Evolutionary conservation across 2,329 filamentous ascomycete species (phyloP), one percentile per base, ranked within the genome.

Genomic region (Fusarium concolor): DNA sequence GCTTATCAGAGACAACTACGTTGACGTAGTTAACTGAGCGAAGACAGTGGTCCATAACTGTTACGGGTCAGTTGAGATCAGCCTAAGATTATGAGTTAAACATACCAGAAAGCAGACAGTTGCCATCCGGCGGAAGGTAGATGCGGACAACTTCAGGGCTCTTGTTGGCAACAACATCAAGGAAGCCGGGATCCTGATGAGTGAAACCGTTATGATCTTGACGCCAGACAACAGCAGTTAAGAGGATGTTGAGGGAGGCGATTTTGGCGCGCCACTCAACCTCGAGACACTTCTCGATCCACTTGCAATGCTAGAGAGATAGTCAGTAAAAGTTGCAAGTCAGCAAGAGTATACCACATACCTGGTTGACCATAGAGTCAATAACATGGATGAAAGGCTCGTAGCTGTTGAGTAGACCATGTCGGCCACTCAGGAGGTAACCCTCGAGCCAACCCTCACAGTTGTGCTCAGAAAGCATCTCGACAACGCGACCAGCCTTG

Each of bases 181-280:
- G 85, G 84, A 94, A 94, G 38, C 91, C 91, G 0, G 91, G 92
- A 68, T 93, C 91, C 76, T 94, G 91, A 76, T 94, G 91, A 0
- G 90, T 93, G 80, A 94, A 94, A 35, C 92, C 92, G 73, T 94
- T 94, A 82, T 94, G 92, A 69, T 94, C 92, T 81, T 94, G 92
- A 72, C 92, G 83, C 92, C 91, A 94, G 59, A 94, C 91, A 10
- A 92, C 92, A 3, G 90, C 88, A 2, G 92, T 94, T 54, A 94
- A 84, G 15, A 94, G 85, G 69, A 94, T 93, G 80, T 94, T 94
- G 71, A 94, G 86, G 1, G 91, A 93, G 10, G 91, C 86, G 12
- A 94, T 82, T 77, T 90, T 90, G 71, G 84, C 86, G 51, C 92
- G 88, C 92, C 92, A 94, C 73, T 91, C 88, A 20, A 94, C 89